phyloP scores from a whole-genome alignment of 306 rosid genomes.

The Acacia confusa region DNA sequence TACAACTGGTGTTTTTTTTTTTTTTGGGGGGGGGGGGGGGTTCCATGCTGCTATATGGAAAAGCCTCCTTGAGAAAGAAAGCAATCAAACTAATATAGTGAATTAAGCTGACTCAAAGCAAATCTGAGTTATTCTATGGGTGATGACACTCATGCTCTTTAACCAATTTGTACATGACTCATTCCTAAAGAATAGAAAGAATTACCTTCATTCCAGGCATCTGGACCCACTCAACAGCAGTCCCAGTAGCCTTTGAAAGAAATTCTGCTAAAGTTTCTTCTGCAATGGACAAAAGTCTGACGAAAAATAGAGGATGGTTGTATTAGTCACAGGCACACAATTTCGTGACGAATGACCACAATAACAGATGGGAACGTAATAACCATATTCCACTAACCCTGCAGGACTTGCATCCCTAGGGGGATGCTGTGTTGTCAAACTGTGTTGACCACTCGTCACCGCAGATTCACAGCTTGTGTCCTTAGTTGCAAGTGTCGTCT shows the following conservation, averaged over 20 bases:
- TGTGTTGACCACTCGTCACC: slow-evolving; percentile 77
- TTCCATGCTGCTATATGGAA: background rate
- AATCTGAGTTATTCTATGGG: background rate
- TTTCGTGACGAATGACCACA: slow-evolving; percentile 37
- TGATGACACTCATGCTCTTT: background rate
- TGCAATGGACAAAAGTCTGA: slow-evolving; percentile 78
- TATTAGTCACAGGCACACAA: slow-evolving; percentile 48
- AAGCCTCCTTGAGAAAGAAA: background rate
- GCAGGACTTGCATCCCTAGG: slow-evolving; percentile 94
- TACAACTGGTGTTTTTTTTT: too few species aligned
- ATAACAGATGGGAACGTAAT: slow-evolving; percentile 55
- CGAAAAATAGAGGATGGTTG: slow-evolving; percentile 26
- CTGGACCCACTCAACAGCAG: slow-evolving; percentile 98
- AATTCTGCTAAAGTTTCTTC: slow-evolving; percentile 96
- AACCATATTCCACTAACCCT: slow-evolving; percentile 90
- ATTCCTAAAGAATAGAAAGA: slow-evolving; percentile 6
- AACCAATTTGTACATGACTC: background rate
- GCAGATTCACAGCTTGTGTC: slow-evolving; percentile 93
- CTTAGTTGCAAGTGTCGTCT: slow-evolving; percentile 75
- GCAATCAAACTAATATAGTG: background rate
- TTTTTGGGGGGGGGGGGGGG: background rate
- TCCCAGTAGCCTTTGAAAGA: slow-evolving; percentile 94
- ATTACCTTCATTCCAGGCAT: slow-evolving; percentile 97
- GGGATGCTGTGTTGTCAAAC: slow-evolving; percentile 69
- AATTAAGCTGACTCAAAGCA: background rate